A percentile compares a stretch with the other conserved stretches of the same genome.
These are phyloP conservation scores for Trypanosomatidae sp. DNA, from an alignment of 208 protist species.

Conservation along the genomic window DNA sequence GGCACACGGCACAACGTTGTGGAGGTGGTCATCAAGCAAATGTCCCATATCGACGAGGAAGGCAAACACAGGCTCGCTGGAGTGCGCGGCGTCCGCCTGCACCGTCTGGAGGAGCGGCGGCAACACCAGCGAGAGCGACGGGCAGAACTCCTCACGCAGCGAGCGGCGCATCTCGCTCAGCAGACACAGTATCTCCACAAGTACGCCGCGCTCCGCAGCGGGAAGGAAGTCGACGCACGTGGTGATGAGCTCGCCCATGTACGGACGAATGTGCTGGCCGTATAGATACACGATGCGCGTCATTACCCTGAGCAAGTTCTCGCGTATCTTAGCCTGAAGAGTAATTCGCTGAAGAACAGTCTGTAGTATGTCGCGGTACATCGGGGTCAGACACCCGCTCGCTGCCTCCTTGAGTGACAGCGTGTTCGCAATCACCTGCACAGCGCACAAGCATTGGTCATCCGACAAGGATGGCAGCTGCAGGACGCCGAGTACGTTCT, in stretches of 20 bases:
- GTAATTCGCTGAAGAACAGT: conserved; percentile 63
- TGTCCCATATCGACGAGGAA: conserved; percentile 77
- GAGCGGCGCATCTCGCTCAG: conserved; percentile 66
- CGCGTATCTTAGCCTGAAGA: conserved; percentile 60
- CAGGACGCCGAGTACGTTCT: conserved; percentile 76
- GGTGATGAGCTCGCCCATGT: conserved; percentile 62
- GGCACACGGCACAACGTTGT: conserved; percentile 80
- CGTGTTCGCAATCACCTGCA: conserved; percentile 72
- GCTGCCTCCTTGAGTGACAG: conserved; percentile 64
- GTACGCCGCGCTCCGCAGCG: conserved; percentile 50
- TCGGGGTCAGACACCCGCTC: conserved; percentile 44
- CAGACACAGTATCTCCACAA: conserved; percentile 70
- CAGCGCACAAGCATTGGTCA: conserved; percentile 78
- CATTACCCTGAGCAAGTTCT: conserved; percentile 57
- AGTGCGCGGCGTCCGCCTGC: conserved; percentile 50
- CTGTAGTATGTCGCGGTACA: conserved; percentile 66
- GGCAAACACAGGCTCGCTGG: conserved; percentile 66
- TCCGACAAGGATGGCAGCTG: conserved; percentile 80
- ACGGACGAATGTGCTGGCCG: conserved; percentile 65
- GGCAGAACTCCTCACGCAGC: conserved; percentile 82
- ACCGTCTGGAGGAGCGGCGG: conserved; percentile 65
- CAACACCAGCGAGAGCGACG: conserved; percentile 70
- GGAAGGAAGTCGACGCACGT: conserved; percentile 58
- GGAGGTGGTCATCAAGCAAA: conserved; percentile 74
- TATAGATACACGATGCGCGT: conserved; percentile 59